Percentiles rank a stretch among this genome's conserved stretches.
Evolutionary conservation across 148 eudicot species (phyloP).

Genomic region (Beta vulgaris): DNA sequence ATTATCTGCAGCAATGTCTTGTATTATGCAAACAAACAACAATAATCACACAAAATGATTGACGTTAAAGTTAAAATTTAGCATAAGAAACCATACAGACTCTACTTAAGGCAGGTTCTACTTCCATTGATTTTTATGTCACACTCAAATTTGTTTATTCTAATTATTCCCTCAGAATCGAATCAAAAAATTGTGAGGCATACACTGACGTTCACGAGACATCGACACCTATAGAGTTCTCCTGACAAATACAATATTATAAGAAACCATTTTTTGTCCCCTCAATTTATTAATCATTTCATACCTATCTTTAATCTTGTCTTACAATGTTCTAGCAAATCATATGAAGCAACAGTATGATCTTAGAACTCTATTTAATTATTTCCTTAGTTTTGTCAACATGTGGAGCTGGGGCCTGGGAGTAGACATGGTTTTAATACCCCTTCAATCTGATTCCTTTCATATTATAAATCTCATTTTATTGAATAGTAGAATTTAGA

Average conservation of each 20-base stretch:
- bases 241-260: not conserved
- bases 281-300: not conserved
- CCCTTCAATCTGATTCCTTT: constrained; percentile 5
- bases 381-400: constrained; percentile 8
- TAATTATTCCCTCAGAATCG: not conserved
- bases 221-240: not conserved
- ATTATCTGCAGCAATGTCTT: not conserved
- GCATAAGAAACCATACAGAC: no score
- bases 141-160: not conserved
- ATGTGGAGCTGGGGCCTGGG: not conserved
- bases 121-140: not conserved
- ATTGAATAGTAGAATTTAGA: no score
- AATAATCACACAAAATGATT: not conserved
- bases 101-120: constrained; percentile 1
- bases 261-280: no score
- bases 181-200: not conserved
- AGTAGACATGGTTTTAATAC: not conserved
- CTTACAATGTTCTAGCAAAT: not conserved
- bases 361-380: no score
- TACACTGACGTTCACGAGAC: not conserved
- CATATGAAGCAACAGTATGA: not conserved
- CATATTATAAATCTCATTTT: no score
- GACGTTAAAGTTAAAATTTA: not conserved
- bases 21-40: not conserved
- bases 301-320: not conserved